These are phyloP conservation scores for Hylodesmum podocarpum DNA, from an alignment of 306 rosid genomes.

Conservation along the genomic window DNA sequence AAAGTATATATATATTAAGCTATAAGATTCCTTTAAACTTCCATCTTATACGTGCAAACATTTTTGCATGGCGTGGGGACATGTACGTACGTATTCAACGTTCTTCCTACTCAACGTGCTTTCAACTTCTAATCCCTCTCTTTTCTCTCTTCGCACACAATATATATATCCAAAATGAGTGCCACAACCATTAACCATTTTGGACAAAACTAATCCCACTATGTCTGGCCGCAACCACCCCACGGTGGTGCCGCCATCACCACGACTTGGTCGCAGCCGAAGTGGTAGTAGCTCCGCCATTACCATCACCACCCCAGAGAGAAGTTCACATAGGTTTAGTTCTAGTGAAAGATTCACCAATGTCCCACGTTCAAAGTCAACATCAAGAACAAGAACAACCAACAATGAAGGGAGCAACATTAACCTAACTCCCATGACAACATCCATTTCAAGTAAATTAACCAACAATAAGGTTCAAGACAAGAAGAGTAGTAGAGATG, in stretches of 20 bases:
- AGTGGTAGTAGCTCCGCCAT: constrained; percentile 34
- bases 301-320: constrained; percentile 19
- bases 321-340: constrained; percentile 18
- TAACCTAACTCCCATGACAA: background rate
- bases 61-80: constrained; percentile 18
- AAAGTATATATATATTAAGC: background rate
- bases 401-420: constrained; percentile 21
- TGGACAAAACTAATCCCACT: constrained; percentile 30
- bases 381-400: constrained; percentile 35
- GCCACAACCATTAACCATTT: background rate
- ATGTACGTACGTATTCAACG: background rate
- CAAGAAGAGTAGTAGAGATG: constrained; percentile 15
- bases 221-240: constrained; percentile 23
- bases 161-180: background rate
- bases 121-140: background rate
- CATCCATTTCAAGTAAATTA: background rate
- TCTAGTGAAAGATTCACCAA: constrained; percentile 33
- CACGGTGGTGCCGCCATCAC: constrained; percentile 19
- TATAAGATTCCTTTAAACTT: background rate
- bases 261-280: constrained; percentile 49
- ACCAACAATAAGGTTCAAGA: constrained; percentile 25
- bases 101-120: constrained; percentile 21
- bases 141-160: background rate
- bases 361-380: constrained; percentile 49
- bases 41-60: constrained; percentile 13